Base-by-base conservation (phyloP, 768 basidiomycete species). In the Tephrocybe rancida region DNA sequence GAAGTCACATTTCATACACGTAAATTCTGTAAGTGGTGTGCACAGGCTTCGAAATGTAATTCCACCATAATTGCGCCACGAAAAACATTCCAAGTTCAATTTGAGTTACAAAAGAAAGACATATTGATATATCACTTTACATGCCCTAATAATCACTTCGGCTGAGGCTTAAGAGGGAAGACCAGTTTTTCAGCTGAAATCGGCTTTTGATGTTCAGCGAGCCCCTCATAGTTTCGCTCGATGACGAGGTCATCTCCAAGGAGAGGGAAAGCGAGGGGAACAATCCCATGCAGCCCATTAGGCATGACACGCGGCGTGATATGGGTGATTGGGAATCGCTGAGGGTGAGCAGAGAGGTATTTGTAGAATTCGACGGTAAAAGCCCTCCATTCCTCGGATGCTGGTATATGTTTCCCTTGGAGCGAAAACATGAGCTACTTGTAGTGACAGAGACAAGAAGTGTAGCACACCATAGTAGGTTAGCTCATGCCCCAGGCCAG, bases 101-200 rank as follows among this genome's bases (percentile, higher is more conserved):
- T 37, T 37, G 35, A 32, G 7, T 7, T 32, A 32, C 7, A 13
- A 7, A 32, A 13, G 30, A 32, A 32, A 13, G 30, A 13, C 7
- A 13, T 7, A 32, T 13, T 13, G 13, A 32, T 32, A 13, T 32
- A 32, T 13, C 6, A 32, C 13, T 7, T 7, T 32, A 32, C 30
- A 32, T 32, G 7, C 30, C 6, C 30, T 7, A 32, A 6, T 19
- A 5, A 5, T 41, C 39, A 41, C n/a, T 41, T 22, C 6, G n/a
- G 19, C 18, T 42, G 41, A 25, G 27, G 41, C 10, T 32, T 34
- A 42, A 34, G 34, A 21, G 30, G 46, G 18, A 47, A 69, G 1
- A 69, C 69, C 29, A 70, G 42, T 51, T 70, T 70, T 38, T 69
- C 70, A 2, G 55, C 70, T 6, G 66, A 68, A 30, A 71, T 65